These are phyloP conservation scores for Leucosporidium scottii DNA, from an alignment of 768 basidiomycete genomes.

Conservation along the genomic window DNA sequence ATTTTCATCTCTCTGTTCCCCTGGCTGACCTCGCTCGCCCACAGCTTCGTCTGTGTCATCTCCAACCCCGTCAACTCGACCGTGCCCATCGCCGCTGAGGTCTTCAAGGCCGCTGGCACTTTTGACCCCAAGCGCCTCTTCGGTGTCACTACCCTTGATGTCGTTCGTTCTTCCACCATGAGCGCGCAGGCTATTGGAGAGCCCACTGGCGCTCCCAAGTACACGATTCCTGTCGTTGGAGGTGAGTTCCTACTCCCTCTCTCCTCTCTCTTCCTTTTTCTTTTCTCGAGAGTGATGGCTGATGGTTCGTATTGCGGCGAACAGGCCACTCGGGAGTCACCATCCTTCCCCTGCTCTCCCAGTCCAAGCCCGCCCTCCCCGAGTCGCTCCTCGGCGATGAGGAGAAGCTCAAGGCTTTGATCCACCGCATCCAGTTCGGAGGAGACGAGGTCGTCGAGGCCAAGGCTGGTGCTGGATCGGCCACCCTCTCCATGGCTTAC, in stretches of 20 bases:
- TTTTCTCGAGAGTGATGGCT: too few relatives aligned
- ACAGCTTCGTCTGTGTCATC: constrained; percentile 67
- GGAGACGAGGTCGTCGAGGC: constrained; percentile 60
- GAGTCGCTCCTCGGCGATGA: constrained; percentile 53
- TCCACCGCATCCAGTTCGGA: constrained; percentile 91
- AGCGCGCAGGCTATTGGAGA: constrained; percentile 58
- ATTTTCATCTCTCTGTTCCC: constrained; percentile 96
- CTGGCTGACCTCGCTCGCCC: constrained; percentile 51
- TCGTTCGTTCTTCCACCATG: constrained; percentile 85
- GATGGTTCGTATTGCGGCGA: too few relatives aligned
- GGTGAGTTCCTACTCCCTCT: constrained; percentile 53
- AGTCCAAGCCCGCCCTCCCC: constrained; percentile 63
- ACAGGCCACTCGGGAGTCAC: constrained; percentile 73
- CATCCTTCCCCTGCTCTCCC: constrained; percentile 87
- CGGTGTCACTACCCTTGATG: constrained; percentile 96
- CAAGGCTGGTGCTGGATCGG: constrained; percentile 75
- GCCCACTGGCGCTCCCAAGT: constrained; percentile 57
- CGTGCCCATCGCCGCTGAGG: constrained; percentile 90
- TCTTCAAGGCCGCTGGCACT: constrained; percentile 82
- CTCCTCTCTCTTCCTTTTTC: constrained; percentile 43
- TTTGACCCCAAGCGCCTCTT: constrained; percentile 84
- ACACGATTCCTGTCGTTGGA: constrained; percentile 42
- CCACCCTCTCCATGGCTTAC: constrained; percentile 54
- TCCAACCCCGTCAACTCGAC: constrained; percentile 91
- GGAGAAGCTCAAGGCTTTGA: constrained; percentile 65